Percentiles rank a stretch among this genome's conserved stretches.
phyloP scores from a whole-genome alignment of 2,329 filamentous ascomycete genomes.

The Mycosphaerella arachidis region DNA sequence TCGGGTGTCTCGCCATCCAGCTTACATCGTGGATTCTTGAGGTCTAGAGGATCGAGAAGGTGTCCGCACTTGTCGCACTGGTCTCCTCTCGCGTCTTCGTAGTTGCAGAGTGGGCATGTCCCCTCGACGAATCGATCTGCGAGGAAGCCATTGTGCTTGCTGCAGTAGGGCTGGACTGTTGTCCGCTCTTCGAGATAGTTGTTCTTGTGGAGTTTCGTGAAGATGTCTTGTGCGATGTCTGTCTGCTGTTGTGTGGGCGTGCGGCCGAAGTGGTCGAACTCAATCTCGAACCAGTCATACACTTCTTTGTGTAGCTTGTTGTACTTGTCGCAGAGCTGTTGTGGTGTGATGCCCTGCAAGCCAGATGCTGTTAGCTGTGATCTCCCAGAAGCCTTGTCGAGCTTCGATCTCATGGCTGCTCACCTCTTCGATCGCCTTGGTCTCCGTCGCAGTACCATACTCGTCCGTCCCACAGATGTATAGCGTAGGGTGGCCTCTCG shows the following conservation, averaged over 20 bases:
- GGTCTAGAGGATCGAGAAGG: conserved; percentile 47
- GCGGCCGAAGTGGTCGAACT: conserved; percentile 90
- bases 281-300: conserved; percentile 94
- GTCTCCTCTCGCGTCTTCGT: conserved; percentile 50
- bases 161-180: conserved; percentile 87
- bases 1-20: conserved; percentile 79
- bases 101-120: conserved; percentile 65
- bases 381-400: no score
- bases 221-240: conserved; percentile 88
- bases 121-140: conserved; percentile 85
- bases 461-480: conserved; percentile 89
- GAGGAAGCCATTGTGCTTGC: conserved; percentile 58
- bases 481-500: conserved; percentile 72
- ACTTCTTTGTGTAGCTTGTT: conserved; percentile 83
- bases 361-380: neutral
- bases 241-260: conserved; percentile 88
- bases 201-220: conserved; percentile 80
- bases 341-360: conserved; percentile 62
- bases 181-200: conserved; percentile 82
- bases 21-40: conserved; percentile 87
- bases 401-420: neutral
- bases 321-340: conserved; percentile 87
- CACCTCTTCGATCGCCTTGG: conserved; percentile 79
- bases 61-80: conserved; percentile 52
- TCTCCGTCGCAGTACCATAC: conserved; percentile 94